phyloP scores from a whole-genome alignment of 2,329 filamentous ascomycete genomes.

The Boeremia lycopersici region DNA sequence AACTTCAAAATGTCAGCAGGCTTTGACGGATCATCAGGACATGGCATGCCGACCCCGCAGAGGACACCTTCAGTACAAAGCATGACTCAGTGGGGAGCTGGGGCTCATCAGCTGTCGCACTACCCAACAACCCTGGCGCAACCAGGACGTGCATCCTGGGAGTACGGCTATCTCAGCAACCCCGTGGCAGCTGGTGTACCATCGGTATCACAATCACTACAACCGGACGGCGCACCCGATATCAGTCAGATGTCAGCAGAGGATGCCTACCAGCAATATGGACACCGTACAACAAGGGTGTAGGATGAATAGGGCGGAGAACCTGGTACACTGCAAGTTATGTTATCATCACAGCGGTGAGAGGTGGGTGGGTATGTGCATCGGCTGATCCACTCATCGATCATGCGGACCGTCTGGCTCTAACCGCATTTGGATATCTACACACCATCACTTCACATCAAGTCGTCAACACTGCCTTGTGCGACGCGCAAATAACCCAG shows the following conservation, averaged over 20 bases:
- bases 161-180: slow-evolving; percentile 44
- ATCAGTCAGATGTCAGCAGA: slow-evolving; percentile 38
- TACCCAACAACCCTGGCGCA: slow-evolving; percentile 40
- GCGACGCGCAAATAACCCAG: slow-evolving; percentile 23
- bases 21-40: slow-evolving; percentile 46
- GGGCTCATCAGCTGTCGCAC: slow-evolving; percentile 41
- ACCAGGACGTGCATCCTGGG: slow-evolving; percentile 43
- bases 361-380: slow-evolving; percentile 32
- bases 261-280: slow-evolving; percentile 45
- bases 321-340: slow-evolving; percentile 11
- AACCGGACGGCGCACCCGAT: slow-evolving; percentile 38
- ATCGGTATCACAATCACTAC: slow-evolving; percentile 38
- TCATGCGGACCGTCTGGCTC: slow-evolving; percentile 34
- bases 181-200: slow-evolving; percentile 34
- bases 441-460: slow-evolving; percentile 35
- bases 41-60: slow-evolving; percentile 42
- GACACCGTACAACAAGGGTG: slow-evolving; percentile 46
- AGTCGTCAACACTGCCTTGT: slow-evolving; percentile 28
- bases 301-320: slow-evolving; percentile 25
- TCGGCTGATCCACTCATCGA: slow-evolving; percentile 43
- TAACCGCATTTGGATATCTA: slow-evolving; percentile 31
- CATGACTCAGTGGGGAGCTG: slow-evolving; percentile 45
- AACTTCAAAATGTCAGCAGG: slow-evolving; percentile 50
- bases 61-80: slow-evolving; percentile 40
- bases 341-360: slow-evolving; percentile 25